Base-by-base conservation (phyloP, 495 filamentous ascomycete genomes). In the Thermothielavioides terrestris region DNA sequence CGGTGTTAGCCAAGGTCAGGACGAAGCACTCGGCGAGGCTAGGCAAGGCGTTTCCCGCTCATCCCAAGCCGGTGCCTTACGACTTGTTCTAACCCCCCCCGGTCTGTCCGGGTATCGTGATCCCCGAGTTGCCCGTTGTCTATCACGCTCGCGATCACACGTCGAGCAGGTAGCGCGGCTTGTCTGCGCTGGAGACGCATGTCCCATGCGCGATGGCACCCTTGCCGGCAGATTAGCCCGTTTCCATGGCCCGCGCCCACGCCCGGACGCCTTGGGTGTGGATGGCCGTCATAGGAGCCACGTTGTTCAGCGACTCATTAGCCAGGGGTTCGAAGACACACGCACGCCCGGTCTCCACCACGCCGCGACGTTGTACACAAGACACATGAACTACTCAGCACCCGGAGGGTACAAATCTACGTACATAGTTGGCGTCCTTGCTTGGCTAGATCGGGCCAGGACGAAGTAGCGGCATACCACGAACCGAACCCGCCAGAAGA, bases 211-310 rank as follows among this genome's bases (percentile, higher is more conserved):
- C 43, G 32, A 54, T 54, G 44, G 11, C 40, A 55, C 55, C 61
- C 58, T 58, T 57, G 56, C 59, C 61, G 61, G 57, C 51, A 66
- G 46, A 60, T 63, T 61, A 63, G 57, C 52, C 60, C 62, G 54
- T 54, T 55, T 52, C 32, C 51, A 56, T 58, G 59, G 56, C 54
- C 60, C 57, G 53, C 57, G 48, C 50, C 57, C 11, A 32, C 14
- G 49, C 51, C n/a, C n/a, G n/a, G 26, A 41, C 45, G 37, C 45
- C 53, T 39, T 41, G 42, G 35, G 41, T 44, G 45, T 48, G 62
- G 58, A 34, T 49, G 58, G 60, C 51, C 50, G 42, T 53, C 64
- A 65, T 61, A 65, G 64, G 64, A 67, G 64, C 64, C 64, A 67
- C 64, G 64, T 67, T 46, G 64, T 59, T 54, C 62, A 59, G 52